Percentiles rank a stretch among this genome's conserved stretches.
phyloP scores from a whole-genome alignment of 1,139 yeast genomes.

The Yamadazyma atmosphaerica region DNA sequence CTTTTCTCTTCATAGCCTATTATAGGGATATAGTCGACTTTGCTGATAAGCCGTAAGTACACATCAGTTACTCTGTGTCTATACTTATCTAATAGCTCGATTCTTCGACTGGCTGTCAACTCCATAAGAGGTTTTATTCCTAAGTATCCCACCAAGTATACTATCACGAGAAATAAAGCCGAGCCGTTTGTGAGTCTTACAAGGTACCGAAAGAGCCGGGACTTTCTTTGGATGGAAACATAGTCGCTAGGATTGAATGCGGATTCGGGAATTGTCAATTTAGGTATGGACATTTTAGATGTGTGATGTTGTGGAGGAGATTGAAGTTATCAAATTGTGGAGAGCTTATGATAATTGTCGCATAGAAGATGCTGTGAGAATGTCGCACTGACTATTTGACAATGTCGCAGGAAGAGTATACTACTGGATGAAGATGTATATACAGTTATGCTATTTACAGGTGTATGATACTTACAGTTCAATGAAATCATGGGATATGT shows the following conservation, averaged over 20 bases:
- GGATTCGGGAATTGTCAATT: slow-evolving; percentile 44
- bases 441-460: too few species aligned
- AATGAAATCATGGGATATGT: too few species aligned
- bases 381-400: too few species aligned
- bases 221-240: slow-evolving; percentile 20
- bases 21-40: slow-evolving; percentile 42
- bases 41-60: slow-evolving; percentile 34
- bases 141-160: slow-evolving; percentile 34
- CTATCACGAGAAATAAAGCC: slow-evolving; percentile 28
- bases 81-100: slow-evolving; percentile 36
- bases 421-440: too few species aligned
- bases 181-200: slow-evolving; percentile 38
- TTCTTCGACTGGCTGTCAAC: slow-evolving; percentile 27
- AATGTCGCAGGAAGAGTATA: too few species aligned
- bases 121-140: slow-evolving; percentile 40
- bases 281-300: slow-evolving; percentile 22
- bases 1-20: slow-evolving; percentile 32
- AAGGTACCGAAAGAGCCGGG: slow-evolving; percentile 30
- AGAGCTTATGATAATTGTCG: not conserved
- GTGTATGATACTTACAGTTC: too few species aligned
- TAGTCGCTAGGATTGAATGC: slow-evolving; percentile 38
- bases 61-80: slow-evolving; percentile 37
- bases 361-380: too few species aligned
- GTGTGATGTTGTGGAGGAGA: not conserved
- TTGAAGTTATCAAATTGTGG: too few species aligned